Evolutionary conservation across 2,329 filamentous ascomycete species (phyloP).

Genomic region (Xylaria sp.): DNA sequence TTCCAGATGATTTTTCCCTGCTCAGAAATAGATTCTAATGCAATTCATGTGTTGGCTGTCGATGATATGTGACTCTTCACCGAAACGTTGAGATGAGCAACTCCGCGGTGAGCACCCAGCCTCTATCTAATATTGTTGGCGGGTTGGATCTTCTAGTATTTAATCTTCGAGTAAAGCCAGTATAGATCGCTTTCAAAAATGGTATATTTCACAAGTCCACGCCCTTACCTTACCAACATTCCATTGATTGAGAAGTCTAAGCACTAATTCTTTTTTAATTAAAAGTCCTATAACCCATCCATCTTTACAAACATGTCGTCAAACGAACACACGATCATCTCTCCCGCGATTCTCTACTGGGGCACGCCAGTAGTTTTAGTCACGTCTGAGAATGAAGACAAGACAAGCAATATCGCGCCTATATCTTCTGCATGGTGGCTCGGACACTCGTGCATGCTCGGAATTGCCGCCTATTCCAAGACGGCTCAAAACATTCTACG

Average conservation of each 20-base stretch:
- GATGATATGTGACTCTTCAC: slow-evolving; percentile 18
- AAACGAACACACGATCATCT: slow-evolving; percentile 44
- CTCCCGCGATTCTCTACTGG: slow-evolving; percentile 56
- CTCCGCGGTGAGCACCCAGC: slow-evolving; percentile 3
- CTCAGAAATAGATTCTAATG: background rate
- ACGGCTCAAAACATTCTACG: slow-evolving; percentile 56
- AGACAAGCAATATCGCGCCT: slow-evolving; percentile 55
- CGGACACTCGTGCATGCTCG: slow-evolving; percentile 56
- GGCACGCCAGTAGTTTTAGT: slow-evolving; percentile 56
- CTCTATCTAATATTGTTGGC: background rate
- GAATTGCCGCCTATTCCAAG: slow-evolving; percentile 51
- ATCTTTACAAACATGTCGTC: slow-evolving; percentile 33
- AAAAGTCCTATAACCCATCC: background rate
- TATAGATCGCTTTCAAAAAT: slow-evolving; percentile 7
- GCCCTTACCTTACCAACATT: background rate
- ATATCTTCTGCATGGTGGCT: slow-evolving; percentile 61
- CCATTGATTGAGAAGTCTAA: slow-evolving; percentile 7
- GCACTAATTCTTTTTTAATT: background rate
- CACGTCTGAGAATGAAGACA: slow-evolving; percentile 55
- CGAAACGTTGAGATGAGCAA: slow-evolving; percentile 9
- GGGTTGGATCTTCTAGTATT: slow-evolving; percentile 14
- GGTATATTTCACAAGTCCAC: slow-evolving; percentile 7
- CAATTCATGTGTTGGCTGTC: background rate
- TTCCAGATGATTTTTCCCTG: slow-evolving; percentile 7
- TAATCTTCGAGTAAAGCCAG: slow-evolving; percentile 4